phyloP scores from a whole-genome alignment of 345 rosid genomes.

The Mallotus nudiflorus region DNA sequence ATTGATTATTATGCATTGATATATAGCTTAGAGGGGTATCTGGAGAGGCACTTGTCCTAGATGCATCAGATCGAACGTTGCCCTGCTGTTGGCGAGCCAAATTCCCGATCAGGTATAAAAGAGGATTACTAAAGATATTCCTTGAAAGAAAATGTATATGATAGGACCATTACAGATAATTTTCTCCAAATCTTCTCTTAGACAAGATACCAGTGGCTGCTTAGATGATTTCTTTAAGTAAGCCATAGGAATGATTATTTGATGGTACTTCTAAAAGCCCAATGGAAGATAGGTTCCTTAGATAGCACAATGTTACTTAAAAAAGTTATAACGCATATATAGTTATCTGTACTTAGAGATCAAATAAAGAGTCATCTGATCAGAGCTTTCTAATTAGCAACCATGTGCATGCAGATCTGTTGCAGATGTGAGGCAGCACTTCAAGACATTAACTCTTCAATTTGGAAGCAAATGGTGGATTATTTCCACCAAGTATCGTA shows the following conservation, averaged over 20 bases:
- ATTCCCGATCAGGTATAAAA: constrained; percentile 57
- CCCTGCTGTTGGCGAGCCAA: constrained; percentile 76
- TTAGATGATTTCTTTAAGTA: neutral
- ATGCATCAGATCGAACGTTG: constrained; percentile 61
- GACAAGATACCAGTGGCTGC: neutral
- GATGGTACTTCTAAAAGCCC: no score
- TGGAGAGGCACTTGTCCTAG: constrained; percentile 44
- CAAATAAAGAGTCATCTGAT: no score
- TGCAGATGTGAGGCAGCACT: constrained; percentile 55
- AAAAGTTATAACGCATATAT: neutral
- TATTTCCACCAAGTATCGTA: constrained; percentile 52
- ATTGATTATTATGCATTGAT: constrained; percentile 15
- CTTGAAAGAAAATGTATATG: no score
- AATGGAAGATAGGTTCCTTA: no score
- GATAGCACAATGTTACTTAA: neutral
- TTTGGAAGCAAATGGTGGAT: constrained; percentile 92
- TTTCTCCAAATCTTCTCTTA: neutral
- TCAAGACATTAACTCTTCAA: constrained; percentile 79
- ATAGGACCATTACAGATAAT: no score
- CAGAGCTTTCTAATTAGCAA: constrained; percentile 8
- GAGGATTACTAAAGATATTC: neutral
- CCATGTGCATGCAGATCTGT: constrained; percentile 53
- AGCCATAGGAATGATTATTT: neutral
- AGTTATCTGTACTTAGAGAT: neutral
- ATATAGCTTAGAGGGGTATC: constrained; percentile 63